phyloP scores from a whole-genome alignment of 2,329 filamentous ascomycete genomes.

The Anisogramma anomala region DNA sequence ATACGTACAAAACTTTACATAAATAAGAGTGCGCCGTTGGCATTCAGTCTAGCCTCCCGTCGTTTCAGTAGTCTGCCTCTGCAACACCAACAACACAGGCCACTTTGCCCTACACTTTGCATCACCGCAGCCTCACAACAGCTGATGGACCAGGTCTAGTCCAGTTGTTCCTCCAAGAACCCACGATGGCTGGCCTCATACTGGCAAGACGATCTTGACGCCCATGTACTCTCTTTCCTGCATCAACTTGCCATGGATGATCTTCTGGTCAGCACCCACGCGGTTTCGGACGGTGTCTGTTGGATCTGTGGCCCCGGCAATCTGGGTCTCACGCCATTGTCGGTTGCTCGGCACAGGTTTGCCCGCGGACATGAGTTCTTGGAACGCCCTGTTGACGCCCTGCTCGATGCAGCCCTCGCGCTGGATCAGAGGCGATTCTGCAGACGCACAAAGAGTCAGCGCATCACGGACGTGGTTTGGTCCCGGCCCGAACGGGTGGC shows the following conservation, averaged over 20 bases:
- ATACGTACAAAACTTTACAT: no score
- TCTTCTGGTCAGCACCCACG: constrained; percentile 30
- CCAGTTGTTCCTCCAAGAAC: no score
- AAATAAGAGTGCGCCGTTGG: no score
- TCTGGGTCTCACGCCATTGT: constrained; percentile 39
- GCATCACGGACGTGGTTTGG: not conserved
- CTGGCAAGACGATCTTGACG: constrained; percentile 32
- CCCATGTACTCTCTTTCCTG: constrained; percentile 36
- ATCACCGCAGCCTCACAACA: no score
- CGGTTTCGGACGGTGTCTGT: constrained; percentile 30
- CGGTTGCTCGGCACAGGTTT: constrained; percentile 32
- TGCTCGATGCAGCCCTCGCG: constrained; percentile 32
- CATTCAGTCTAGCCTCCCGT: no score
- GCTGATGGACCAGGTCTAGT: no score
- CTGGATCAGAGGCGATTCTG: constrained; percentile 22
- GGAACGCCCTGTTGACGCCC: constrained; percentile 35
- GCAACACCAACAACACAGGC: no score
- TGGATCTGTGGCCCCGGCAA: constrained; percentile 30
- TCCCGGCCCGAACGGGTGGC: not conserved
- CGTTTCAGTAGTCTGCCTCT: no score
- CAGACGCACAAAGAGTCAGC: not conserved
- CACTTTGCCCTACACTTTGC: no score
- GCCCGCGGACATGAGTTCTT: constrained; percentile 28
- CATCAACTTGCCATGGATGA: constrained; percentile 34
- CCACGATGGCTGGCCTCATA: no score